Conservation (phyloP, 257 asterid species). For the Ilex aquifolium region DNA sequence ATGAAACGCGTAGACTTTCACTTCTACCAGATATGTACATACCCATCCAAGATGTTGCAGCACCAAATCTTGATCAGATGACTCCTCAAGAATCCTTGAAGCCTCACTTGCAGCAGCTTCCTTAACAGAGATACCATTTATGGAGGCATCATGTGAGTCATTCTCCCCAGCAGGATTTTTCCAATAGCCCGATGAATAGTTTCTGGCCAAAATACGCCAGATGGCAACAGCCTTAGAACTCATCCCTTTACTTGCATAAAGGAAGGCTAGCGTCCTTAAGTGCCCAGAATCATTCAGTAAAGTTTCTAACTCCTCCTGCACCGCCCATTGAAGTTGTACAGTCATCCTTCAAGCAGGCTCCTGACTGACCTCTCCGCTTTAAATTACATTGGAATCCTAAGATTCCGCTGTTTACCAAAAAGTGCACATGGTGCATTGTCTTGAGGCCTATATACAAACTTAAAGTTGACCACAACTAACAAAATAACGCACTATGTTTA, state of each 20-base stretch:
- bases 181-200: constrained; percentile 39
- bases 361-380: background rate
- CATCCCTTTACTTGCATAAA: constrained; percentile 90
- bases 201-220: constrained; percentile 85
- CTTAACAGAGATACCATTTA: constrained; percentile 26
- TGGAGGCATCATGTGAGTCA: constrained; percentile 39
- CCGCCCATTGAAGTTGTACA: constrained; percentile 67
- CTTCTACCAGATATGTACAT: constrained; percentile 18
- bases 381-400: background rate
- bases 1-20: constrained; percentile 14
- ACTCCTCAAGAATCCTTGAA: constrained; percentile 78
- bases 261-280: constrained; percentile 83
- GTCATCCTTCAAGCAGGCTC: constrained; percentile 29
- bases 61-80: constrained; percentile 78
- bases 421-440: background rate
- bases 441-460: background rate
- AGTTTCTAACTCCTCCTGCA: constrained; percentile 99
- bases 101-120: constrained; percentile 79
- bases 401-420: background rate
- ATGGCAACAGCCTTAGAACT: constrained; percentile 78
- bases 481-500: background rate
- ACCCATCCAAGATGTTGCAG: constrained; percentile 99
- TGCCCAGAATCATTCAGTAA: constrained; percentile 88
- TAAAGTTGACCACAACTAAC: background rate
- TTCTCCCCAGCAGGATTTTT: constrained; percentile 35